A percentile compares a stretch with the other conserved stretches of the same genome.
These are phyloP conservation scores for Ceratocystis smalleyi DNA, from an alignment of 2,329 filamentous ascomycete species.

Conservation along the genomic window DNA sequence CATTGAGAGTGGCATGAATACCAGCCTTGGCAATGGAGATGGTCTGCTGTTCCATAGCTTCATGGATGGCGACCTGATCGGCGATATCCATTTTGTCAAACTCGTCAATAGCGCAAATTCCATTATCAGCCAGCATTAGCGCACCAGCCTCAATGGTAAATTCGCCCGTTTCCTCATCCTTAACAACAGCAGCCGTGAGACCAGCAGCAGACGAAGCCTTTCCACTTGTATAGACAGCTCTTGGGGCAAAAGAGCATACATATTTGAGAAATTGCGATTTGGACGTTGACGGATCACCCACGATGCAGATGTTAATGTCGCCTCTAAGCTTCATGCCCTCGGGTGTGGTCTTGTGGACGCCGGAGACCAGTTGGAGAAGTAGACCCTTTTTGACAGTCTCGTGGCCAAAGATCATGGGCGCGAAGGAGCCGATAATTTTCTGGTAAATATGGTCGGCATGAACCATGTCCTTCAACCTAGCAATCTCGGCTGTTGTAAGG, in stretches of 20 bases:
- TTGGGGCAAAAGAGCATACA: constrained; percentile 88
- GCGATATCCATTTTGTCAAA: constrained; percentile 99
- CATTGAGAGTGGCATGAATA: constrained; percentile 94
- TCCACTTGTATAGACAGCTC: constrained; percentile 91
- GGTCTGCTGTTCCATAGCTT: constrained; percentile 99
- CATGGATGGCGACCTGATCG: constrained; percentile 97
- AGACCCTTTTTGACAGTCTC: constrained; percentile 96
- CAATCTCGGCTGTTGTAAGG: constrained; percentile 63
- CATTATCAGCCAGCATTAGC: constrained; percentile 92
- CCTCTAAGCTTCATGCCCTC: constrained; percentile 93
- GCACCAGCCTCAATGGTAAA: constrained; percentile 98
- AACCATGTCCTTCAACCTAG: constrained; percentile 83
- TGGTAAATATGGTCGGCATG: constrained; percentile 93
- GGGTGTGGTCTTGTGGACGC: constrained; percentile 77
- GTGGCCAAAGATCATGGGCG: constrained; percentile 93
- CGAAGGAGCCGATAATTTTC: constrained; percentile 79
- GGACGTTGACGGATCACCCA: constrained; percentile 89
- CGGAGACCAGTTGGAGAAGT: constrained; percentile 86
- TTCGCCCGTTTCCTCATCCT: constrained; percentile 95
- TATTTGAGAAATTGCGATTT: constrained; percentile 99
- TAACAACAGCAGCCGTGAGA: constrained; percentile 91
- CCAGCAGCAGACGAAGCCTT: constrained; percentile 95
- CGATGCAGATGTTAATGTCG: constrained; percentile 97
- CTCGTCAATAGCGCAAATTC: constrained; percentile 95
- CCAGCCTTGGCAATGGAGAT: constrained; percentile 98